Evolutionary conservation across 1,284 basidiomycete genomes (phyloP).

Genomic region (Fistulinella cinereoalba): DNA sequence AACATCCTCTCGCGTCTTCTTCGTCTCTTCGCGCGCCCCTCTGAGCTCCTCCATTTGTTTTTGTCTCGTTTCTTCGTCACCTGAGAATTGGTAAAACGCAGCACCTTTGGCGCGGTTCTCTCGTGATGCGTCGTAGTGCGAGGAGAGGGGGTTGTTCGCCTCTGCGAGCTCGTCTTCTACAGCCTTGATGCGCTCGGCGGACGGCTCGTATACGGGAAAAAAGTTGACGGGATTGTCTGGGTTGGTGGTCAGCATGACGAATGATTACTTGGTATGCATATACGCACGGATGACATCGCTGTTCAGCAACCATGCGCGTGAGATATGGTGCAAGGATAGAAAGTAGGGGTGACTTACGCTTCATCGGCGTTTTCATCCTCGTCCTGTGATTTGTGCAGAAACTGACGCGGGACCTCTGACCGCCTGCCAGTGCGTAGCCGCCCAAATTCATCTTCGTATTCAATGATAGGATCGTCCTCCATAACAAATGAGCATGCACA

Average conservation of each 20-base stretch:
- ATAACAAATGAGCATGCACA: slow-evolving; percentile 3
- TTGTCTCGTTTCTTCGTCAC: slow-evolving; percentile 71
- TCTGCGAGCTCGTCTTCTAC: slow-evolving; percentile 78
- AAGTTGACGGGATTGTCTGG: slow-evolving; percentile 73
- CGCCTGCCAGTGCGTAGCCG: slow-evolving; percentile 61
- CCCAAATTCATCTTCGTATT: slow-evolving; percentile 87
- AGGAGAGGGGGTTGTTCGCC: slow-evolving; percentile 64
- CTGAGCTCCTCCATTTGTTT: slow-evolving; percentile 80
- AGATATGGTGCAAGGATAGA: slow-evolving; percentile 7
- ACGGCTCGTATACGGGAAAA: slow-evolving; percentile 86
- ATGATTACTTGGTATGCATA: slow-evolving; percentile 22
- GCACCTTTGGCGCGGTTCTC: slow-evolving; percentile 90
- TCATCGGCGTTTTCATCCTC: slow-evolving; percentile 41
- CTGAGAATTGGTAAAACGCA: slow-evolving; percentile 86
- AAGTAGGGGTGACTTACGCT: slow-evolving; percentile 43
- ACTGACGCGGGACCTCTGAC: slow-evolving; percentile 76
- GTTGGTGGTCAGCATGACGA: not conserved
- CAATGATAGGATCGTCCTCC: slow-evolving; percentile 73
- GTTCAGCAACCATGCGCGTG: slow-evolving; percentile 7
- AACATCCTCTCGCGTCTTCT: slow-evolving; percentile 54
- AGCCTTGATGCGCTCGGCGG: slow-evolving; percentile 71
- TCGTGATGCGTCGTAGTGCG: slow-evolving; percentile 78
- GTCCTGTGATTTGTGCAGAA: slow-evolving; percentile 42
- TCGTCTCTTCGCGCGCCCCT: slow-evolving; percentile 68
- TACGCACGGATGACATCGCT: slow-evolving; percentile 61